Percentiles rank a stretch among this genome's conserved stretches.
Evolutionary conservation across 208 protist genomes (phyloP).

Genomic region (Tetramitus jugosus): DNA sequence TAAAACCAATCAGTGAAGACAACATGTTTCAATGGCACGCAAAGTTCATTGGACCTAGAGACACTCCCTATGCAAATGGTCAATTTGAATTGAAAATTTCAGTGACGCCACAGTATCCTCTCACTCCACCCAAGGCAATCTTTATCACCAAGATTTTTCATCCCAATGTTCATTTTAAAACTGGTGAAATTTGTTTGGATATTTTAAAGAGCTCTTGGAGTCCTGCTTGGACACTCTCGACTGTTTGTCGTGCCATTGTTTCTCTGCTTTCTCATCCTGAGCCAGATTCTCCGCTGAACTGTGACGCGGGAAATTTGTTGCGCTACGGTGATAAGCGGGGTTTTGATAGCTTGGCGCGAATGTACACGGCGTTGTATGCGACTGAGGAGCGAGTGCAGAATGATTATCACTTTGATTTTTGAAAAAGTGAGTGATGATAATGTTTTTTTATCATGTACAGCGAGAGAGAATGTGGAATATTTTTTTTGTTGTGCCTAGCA

Average conservation of each 20-base stretch:
- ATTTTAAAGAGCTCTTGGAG: conserved; percentile 75
- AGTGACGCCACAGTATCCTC: conserved; percentile 68
- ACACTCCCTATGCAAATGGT: conserved; percentile 64
- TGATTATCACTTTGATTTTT: too few relatives aligned
- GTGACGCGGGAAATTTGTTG: conserved; percentile 75
- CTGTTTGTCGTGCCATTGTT: conserved; percentile 65
- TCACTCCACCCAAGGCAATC: conserved; percentile 56
- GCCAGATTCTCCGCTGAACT: conserved; percentile 70
- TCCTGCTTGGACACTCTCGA: conserved; percentile 72
- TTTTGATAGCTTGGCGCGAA: conserved; percentile 31
- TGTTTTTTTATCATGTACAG: too few relatives aligned
- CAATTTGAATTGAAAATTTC: conserved; percentile 53
- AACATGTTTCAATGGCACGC: conserved; percentile 27
- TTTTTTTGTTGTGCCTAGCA: too few relatives aligned
- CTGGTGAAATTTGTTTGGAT: conserved; percentile 72
- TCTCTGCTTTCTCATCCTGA: conserved; percentile 64
- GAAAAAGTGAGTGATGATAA: too few relatives aligned
- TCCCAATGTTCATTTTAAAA: conserved; percentile 72
- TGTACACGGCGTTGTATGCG: conserved; percentile 34
- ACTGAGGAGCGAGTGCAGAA: too few relatives aligned
- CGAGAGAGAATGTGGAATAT: too few relatives aligned
- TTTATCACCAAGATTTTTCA: conserved; percentile 77
- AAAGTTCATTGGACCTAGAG: conserved; percentile 43
- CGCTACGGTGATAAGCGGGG: conserved; percentile 44
- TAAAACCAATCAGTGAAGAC: conserved; percentile 23